Evolutionary conservation across 1,284 basidiomycete species (phyloP).

Genomic region (Porodaedalea pini): DNA sequence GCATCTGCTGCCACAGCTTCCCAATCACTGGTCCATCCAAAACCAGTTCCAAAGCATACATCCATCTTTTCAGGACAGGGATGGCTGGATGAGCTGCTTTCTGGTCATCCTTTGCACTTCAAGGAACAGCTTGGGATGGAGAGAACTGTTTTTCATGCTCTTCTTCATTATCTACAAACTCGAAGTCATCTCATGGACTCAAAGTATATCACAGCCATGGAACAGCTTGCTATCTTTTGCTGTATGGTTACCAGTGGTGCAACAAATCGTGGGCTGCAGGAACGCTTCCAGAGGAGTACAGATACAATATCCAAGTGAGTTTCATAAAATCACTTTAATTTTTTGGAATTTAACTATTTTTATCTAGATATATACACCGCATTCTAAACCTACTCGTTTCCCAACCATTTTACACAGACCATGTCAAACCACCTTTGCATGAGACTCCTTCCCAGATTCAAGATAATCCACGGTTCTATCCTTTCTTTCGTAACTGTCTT

Average conservation of each 20-base stretch:
- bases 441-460: conserved; percentile 22
- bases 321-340: not conserved
- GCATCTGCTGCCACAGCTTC: too few species aligned
- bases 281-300: conserved; percentile 23
- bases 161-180: conserved; percentile 3
- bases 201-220: not conserved
- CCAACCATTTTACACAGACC: conserved; percentile 18
- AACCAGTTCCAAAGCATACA: too few species aligned
- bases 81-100: not conserved
- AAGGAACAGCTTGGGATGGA: conserved; percentile 12
- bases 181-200: not conserved
- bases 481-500: conserved; percentile 35
- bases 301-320: conserved; percentile 20
- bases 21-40: too few species aligned
- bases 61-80: too few species aligned
- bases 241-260: not conserved
- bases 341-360: not conserved
- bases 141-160: conserved; percentile 18
- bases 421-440: conserved; percentile 27
- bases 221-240: conserved; percentile 19
- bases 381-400: conserved; percentile 11
- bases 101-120: conserved; percentile 9
- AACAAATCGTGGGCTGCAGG: conserved; percentile 3
- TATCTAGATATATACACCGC: conserved; percentile 19
- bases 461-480: conserved; percentile 33